phyloP scores from a whole-genome alignment of 495 filamentous ascomycete genomes.

The Penicillium chermesinum region DNA sequence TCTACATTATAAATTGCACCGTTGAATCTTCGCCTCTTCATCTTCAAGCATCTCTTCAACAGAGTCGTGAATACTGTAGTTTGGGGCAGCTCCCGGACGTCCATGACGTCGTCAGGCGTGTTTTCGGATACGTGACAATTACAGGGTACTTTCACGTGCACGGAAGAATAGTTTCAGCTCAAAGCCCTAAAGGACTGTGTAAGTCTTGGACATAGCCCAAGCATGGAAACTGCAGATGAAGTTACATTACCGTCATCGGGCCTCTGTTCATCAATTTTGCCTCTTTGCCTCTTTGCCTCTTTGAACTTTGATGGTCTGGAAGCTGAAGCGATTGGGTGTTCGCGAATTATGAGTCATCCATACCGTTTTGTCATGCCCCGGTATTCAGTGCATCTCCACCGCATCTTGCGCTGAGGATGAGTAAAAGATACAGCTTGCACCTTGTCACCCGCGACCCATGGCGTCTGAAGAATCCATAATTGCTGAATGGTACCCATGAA shows the following conservation, averaged over 20 bases:
- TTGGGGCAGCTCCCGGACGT: not conserved
- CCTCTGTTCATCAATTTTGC: too few species aligned
- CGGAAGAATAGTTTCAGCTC: not conserved
- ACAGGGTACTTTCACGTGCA: conserved; percentile 25
- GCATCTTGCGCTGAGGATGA: not conserved
- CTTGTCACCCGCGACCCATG: too few species aligned
- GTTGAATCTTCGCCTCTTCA: too few species aligned
- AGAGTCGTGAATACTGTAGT: not conserved
- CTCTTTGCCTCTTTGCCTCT: too few species aligned
- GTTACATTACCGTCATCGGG: too few species aligned
- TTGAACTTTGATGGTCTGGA: too few species aligned
- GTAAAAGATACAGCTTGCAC: not conserved
- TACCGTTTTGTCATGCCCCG: conserved; percentile 25
- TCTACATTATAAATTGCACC: too few species aligned
- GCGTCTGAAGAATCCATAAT: too few species aligned
- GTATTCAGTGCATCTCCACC: conserved; percentile 25
- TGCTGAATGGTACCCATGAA: too few species aligned
- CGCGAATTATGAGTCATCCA: conserved; percentile 25
- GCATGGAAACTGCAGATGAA: too few species aligned
- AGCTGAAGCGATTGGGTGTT: not conserved
- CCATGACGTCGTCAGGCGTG: conserved; percentile 35
- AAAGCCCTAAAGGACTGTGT: not conserved
- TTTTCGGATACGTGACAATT: conserved; percentile 20
- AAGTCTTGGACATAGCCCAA: not conserved
- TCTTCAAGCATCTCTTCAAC: not conserved